Evolutionary conservation across 1,284 basidiomycete genomes (phyloP).

Genomic region (Marasmius tenuissimus): DNA sequence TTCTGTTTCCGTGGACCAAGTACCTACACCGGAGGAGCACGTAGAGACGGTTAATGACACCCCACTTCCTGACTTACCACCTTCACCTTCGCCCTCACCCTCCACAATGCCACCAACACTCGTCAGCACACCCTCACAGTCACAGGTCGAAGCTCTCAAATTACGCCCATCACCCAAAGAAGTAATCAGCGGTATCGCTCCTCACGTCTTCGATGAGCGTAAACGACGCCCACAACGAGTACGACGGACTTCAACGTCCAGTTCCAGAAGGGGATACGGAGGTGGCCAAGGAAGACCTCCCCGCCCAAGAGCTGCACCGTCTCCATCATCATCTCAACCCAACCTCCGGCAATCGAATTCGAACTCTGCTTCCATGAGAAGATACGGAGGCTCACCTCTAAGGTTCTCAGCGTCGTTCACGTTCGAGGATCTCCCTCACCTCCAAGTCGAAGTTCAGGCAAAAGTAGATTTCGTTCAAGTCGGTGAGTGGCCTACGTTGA

Average conservation of each 20-base stretch:
- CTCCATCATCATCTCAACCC: too few relatives aligned
- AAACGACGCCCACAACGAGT: slow-evolving; percentile 10
- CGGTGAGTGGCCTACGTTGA: not conserved
- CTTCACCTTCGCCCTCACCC: not conserved
- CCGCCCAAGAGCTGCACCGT: too few relatives aligned
- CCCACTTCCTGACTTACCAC: not conserved
- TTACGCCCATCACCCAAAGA: slow-evolving; percentile 30
- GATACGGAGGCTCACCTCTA: not conserved
- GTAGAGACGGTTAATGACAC: too few relatives aligned
- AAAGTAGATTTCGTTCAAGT: not conserved
- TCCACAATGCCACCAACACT: not conserved
- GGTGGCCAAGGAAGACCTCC: slow-evolving; percentile 19
- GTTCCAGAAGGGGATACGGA: slow-evolving; percentile 15
- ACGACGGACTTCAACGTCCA: not conserved
- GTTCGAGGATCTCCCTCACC: not conserved
- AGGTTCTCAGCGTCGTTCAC: not conserved
- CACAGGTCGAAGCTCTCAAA: slow-evolving; percentile 25
- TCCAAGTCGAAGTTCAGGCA: not conserved
- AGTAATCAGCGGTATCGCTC: slow-evolving; percentile 31
- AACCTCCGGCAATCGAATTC: not conserved
- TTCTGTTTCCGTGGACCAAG: too few relatives aligned
- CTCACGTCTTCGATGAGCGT: slow-evolving; percentile 33
- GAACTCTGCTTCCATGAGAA: not conserved
- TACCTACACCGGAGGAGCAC: too few relatives aligned
- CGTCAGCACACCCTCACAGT: not conserved